Evolutionary conservation across 2,329 filamentous ascomycete species (phyloP), one percentile per base, ranked within the genome.

Genomic region (Corniculantispora saksenae): DNA sequence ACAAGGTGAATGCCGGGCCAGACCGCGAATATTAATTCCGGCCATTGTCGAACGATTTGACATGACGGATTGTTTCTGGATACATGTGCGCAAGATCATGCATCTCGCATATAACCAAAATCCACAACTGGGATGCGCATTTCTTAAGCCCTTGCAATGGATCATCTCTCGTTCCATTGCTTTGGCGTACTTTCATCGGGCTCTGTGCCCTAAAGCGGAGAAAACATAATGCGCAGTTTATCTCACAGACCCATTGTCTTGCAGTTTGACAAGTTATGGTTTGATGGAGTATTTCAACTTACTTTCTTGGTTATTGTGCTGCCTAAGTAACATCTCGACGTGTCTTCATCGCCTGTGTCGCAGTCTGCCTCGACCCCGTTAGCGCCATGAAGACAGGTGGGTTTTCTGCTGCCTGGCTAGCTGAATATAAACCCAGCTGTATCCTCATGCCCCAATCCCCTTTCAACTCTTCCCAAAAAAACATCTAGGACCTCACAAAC

Each of bases 401-500:
- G 13, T 50, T 32, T 60, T 23, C 12, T 43, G 59, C 59, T 61
- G 59, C 48, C 59, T 61, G 6, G 27, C 25, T 25, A 12, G 47
- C 54, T 45, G 27, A 48, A 60, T 60, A 60, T 38, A 60, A n/a
- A 25, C 13, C 38, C 21, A 13, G 13, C 54, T 10, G 32, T 35
- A 6, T 25, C 19, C n/a, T 23, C 35, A 15, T 4, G 5, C 23
- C 3, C 21, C 4, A 12, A 10, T 57, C n/a, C 23, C 6, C 8
- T 6, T 40, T 8, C n/a, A n/a, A n/a, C 25, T 6, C 32, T 32
- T 32, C n/a, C n/a, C 32, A 32, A 6, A 32, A 32, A 32, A 32
- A 32, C 32, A 38, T 38, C 12, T 43, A 43, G 6, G 4, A 10
- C 32, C 38, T 2, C 12, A 12, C 3, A 29, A 21, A 35, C 25